Percentiles rank a stretch among this genome's conserved stretches.
These are phyloP conservation scores for Lichtheimia hyalospora DNA, from an alignment of 371 early-diverging fungal species.

Conservation along the genomic window DNA sequence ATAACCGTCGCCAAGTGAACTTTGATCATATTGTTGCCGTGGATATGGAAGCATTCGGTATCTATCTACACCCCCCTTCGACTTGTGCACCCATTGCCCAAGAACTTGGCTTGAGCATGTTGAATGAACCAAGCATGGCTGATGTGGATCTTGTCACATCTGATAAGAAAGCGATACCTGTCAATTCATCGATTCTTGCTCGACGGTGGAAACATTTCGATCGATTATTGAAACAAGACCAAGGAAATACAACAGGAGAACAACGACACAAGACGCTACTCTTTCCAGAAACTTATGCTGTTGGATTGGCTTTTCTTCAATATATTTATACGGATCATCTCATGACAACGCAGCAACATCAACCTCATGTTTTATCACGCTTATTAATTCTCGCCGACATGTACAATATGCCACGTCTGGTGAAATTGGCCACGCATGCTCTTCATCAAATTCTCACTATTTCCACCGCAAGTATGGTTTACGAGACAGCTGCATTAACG, in stretches of 20 bases:
- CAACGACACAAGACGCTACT: slow-evolving; percentile 35
- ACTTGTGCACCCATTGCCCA: slow-evolving; percentile 58
- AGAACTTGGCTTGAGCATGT: slow-evolving; percentile 66
- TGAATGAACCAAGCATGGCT: slow-evolving; percentile 66
- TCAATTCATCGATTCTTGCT: slow-evolving; percentile 66
- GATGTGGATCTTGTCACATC: slow-evolving; percentile 66
- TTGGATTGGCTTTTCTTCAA: slow-evolving; percentile 67
- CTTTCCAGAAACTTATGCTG: slow-evolving; percentile 66
- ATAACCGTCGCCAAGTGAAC: slow-evolving; percentile 76
- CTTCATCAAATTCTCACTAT: slow-evolving; percentile 69
- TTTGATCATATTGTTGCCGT: slow-evolving; percentile 73
- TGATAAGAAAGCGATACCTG: slow-evolving; percentile 61
- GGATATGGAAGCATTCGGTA: slow-evolving; percentile 75
- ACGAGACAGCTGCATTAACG: slow-evolving; percentile 62
- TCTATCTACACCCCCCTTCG: slow-evolving; percentile 57
- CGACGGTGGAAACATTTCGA: slow-evolving; percentile 71
- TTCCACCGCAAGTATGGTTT: slow-evolving; percentile 69
- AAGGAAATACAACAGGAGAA: not conserved
- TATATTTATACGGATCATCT: slow-evolving; percentile 75
- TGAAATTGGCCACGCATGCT: slow-evolving; percentile 61
- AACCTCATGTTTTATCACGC: slow-evolving; percentile 62
- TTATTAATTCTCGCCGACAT: slow-evolving; percentile 64
- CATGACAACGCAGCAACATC: slow-evolving; percentile 65
- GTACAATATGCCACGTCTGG: slow-evolving; percentile 58
- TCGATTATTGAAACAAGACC: slow-evolving; percentile 1